phyloP scores from a whole-genome alignment of 306 rosid genomes.

The Biancaea sappan region DNA sequence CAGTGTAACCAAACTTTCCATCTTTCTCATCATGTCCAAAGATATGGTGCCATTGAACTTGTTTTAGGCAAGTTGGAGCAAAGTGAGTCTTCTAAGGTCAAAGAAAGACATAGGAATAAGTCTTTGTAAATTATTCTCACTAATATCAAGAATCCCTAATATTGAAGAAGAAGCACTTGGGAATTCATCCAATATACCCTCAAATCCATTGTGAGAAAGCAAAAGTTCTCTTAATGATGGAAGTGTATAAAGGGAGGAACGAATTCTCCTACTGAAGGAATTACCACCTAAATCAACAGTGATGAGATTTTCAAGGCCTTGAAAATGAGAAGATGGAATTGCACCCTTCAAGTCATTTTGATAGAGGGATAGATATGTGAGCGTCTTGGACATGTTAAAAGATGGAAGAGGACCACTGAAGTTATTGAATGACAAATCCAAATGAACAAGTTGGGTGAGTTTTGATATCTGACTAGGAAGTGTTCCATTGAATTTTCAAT shows the following conservation, averaged over 20 bases:
- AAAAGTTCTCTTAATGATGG: slow-evolving; percentile 21
- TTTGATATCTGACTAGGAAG: slow-evolving; percentile 36
- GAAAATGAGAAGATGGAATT: slow-evolving; percentile 14
- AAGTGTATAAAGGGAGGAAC: slow-evolving; percentile 18
- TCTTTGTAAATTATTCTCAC: slow-evolving; percentile 48
- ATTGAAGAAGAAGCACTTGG: neutral
- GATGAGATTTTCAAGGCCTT: slow-evolving; percentile 26
- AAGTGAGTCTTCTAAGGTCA: slow-evolving; percentile 16
- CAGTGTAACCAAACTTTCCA: slow-evolving; percentile 33
- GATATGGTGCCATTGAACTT: slow-evolving; percentile 47
- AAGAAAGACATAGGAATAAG: slow-evolving; percentile 40
- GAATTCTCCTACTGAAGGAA: slow-evolving; percentile 36
- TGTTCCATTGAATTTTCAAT: slow-evolving; percentile 36
- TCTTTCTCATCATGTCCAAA: slow-evolving; percentile 3
- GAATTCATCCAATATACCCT: slow-evolving; percentile 34
- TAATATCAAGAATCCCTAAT: slow-evolving; percentile 43
- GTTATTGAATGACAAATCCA: slow-evolving; percentile 40
- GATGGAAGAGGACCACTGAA: slow-evolving; percentile 48
- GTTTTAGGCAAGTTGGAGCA: slow-evolving; percentile 49
- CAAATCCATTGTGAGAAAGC: slow-evolving; percentile 29
- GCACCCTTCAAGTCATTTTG: slow-evolving; percentile 24
- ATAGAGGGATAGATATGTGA: slow-evolving; percentile 31
- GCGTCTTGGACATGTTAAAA: slow-evolving; percentile 33
- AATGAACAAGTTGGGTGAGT: slow-evolving; percentile 34
- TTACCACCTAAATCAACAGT: slow-evolving; percentile 29